phyloP scores from a whole-genome alignment of 2,329 filamentous ascomycete genomes.

The Fusarium gaditjirri region DNA sequence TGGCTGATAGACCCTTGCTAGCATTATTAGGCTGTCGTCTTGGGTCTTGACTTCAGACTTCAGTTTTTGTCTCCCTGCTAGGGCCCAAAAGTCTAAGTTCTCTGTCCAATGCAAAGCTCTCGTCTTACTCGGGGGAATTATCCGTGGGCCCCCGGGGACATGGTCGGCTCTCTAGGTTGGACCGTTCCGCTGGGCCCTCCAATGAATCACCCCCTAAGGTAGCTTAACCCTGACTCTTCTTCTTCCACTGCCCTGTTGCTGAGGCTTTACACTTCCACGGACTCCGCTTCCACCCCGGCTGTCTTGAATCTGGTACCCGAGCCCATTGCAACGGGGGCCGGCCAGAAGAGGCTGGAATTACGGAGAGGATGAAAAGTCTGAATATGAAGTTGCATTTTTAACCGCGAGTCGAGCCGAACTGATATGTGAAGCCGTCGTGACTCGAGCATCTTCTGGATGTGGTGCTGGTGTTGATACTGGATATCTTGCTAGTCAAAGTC shows the following conservation, averaged over 20 bases:
- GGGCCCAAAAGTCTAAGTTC: constrained; percentile 28
- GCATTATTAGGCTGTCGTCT: constrained; percentile 10
- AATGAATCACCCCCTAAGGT: constrained; percentile 20
- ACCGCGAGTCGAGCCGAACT: constrained; percentile 19
- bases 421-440: constrained; percentile 13
- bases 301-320: constrained; percentile 40
- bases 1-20: constrained; percentile 15
- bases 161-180: constrained; percentile 42
- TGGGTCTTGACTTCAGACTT: constrained; percentile 2
- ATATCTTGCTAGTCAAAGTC: neutral
- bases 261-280: constrained; percentile 2
- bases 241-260: neutral
- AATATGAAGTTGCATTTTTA: neutral
- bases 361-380: constrained; percentile 4
- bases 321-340: constrained; percentile 33
- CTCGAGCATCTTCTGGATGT: constrained; percentile 21
- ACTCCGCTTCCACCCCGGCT: constrained; percentile 24
- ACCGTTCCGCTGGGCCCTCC: constrained; percentile 43
- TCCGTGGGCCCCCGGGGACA: constrained; percentile 29
- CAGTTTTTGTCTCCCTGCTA: constrained; percentile 9
- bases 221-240: neutral
- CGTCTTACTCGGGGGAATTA: constrained; percentile 39
- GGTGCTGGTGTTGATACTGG: constrained; percentile 6
- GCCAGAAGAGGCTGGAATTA: constrained; percentile 30
- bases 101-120: constrained; percentile 34